Base-by-base conservation (phyloP, 1,284 basidiomycete species). In the Pseudozyma flocculosa region DNA sequence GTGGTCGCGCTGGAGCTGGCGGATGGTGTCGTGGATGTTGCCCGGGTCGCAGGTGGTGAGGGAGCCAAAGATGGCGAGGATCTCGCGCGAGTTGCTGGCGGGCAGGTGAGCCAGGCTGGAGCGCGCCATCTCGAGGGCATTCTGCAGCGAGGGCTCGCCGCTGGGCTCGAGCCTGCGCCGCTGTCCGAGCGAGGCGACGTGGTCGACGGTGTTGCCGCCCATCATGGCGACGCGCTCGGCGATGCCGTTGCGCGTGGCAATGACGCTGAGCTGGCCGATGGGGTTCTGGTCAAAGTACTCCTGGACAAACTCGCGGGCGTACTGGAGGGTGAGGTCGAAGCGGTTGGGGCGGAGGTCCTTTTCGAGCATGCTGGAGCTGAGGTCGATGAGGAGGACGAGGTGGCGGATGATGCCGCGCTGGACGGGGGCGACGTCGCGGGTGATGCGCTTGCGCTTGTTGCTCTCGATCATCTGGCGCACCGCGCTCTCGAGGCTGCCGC, bases 221-320 rank as follows among this genome's bases (percentile, higher is more conserved):
- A 97, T 90, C 45, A 69, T 66, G 3, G 70, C 70, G 18, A 76
- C 48, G 13, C 73, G 48, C 43, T 76, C 75, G 18, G 72, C 73
- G 26, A 78, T 63, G 8, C 77, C 76, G 32, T 73, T 61, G 17
- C 76, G 67, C 7, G 75, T 76, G 39, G 64, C 70, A 3, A 78
- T 54, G 47, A 78, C 70, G 14, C 64, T 70, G 3, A 75, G 55
- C 79, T 98, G 94, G n/a, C 94, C 92, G 18, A 99, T 84, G 0
- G 94, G 94, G 73, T 99, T 99, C 80, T 98, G 95, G 80, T 99
- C 95, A 79, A 97, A 99, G 90, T 94, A 99, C 78, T 99, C 94
- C 9, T 85, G 82, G 21, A 97, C 84, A 69, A 98, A 98, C 62
- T 91, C 88, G 50, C 66, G 57, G 3, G 70, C 70, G 74, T 93